A percentile compares a stretch with the other conserved stretches of the same genome.
Evolutionary conservation across 2,329 filamentous ascomycete genomes (phyloP).

Genomic region (Penicillium sp.): DNA sequence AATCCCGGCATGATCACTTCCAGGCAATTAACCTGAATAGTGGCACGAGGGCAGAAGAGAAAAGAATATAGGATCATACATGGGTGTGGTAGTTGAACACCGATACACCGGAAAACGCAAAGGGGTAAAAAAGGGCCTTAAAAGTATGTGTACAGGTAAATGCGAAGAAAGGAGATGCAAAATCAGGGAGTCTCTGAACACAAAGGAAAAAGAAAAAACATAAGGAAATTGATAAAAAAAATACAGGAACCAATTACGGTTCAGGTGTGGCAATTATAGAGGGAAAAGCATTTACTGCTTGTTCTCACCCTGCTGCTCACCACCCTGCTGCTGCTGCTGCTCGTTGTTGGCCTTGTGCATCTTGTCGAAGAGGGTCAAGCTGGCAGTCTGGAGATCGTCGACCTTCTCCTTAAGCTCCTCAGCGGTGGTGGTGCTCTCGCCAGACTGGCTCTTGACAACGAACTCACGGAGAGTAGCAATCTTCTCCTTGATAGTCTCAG

Average conservation of each 20-base stretch:
- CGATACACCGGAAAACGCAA: conserved; percentile 37
- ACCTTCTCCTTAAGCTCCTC: conserved; percentile 98
- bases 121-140: conserved; percentile 26
- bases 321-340: conserved; percentile 54
- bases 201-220: conserved; percentile 22
- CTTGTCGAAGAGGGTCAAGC: conserved; percentile 97
- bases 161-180: conserved; percentile 31
- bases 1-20: conserved; percentile 28
- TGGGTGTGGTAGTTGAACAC: conserved; percentile 31
- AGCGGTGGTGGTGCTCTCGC: conserved; percentile 80
- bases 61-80: conserved; percentile 24
- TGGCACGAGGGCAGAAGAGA: conserved; percentile 28
- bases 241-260: conserved; percentile 25
- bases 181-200: conserved; percentile 23
- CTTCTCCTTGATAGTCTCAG: conserved; percentile 91
- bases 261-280: conserved; percentile 38
- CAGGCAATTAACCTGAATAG: conserved; percentile 15
- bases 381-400: conserved; percentile 93
- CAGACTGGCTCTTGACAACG: conserved; percentile 89
- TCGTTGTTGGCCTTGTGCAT: conserved; percentile 94
- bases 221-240: conserved; percentile 24
- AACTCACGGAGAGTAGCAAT: conserved; percentile 80
- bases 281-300: conserved; percentile 49
- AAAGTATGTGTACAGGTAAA: conserved; percentile 40
- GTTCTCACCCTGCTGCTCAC: conserved; percentile 58